These are phyloP conservation scores for Extremus antarcticus DNA, from an alignment of 495 filamentous ascomycete species.

Conservation along the genomic window DNA sequence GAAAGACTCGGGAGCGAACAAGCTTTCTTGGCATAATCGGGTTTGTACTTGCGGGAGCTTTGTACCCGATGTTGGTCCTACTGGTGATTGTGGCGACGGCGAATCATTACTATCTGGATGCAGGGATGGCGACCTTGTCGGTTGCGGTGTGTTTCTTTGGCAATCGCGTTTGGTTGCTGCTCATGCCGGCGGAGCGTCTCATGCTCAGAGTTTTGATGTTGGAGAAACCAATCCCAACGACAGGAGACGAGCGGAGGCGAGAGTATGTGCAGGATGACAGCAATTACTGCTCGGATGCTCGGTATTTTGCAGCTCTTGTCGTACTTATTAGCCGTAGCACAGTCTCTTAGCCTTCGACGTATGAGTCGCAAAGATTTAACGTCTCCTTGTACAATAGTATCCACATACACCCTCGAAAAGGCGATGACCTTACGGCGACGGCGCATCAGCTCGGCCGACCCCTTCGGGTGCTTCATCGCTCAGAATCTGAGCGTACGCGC, in stretches of 20 bases:
- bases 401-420: too few relatives aligned
- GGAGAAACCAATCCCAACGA: slow-evolving; percentile 49
- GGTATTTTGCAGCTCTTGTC: too few relatives aligned
- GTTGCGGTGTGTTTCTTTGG: slow-evolving; percentile 38
- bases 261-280: neutral
- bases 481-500: neutral
- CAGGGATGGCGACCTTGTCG: slow-evolving; percentile 41
- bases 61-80: slow-evolving; percentile 49
- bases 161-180: slow-evolving; percentile 43
- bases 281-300: too few relatives aligned
- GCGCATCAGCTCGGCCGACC: neutral
- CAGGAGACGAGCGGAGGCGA: slow-evolving; percentile 31
- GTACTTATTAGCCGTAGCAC: too few relatives aligned
- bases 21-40: slow-evolving; percentile 18
- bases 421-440: too few relatives aligned
- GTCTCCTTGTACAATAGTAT: too few relatives aligned
- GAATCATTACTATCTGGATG: slow-evolving; percentile 58
- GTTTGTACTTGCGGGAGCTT: slow-evolving; percentile 34
- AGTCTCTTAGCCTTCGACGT: too few relatives aligned
- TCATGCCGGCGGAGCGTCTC: slow-evolving; percentile 48
- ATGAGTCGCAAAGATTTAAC: too few relatives aligned
- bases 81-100: slow-evolving; percentile 54
- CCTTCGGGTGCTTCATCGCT: neutral
- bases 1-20: neutral
- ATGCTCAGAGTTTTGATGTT: slow-evolving; percentile 43